Percentiles rank a stretch among this genome's conserved stretches.
Evolutionary conservation across 305 asterid species (phyloP).

Genomic region (Rubia peregrina): DNA sequence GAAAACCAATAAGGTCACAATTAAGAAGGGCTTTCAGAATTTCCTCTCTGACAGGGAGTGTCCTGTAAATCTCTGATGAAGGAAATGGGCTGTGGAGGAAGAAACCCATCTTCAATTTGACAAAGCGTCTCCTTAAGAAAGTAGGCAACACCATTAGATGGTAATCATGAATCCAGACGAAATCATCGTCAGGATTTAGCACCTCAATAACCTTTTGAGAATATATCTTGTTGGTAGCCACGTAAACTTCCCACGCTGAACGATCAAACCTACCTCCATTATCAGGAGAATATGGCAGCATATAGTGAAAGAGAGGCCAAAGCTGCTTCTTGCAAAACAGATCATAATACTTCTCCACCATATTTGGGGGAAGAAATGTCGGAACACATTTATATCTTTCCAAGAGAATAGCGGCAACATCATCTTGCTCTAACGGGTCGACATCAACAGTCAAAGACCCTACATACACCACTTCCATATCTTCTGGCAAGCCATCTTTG

Average conservation of each 20-base stretch:
- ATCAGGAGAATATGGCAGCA: conserved; percentile 83
- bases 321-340: conserved; percentile 91
- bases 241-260: conserved; percentile 93
- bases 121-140: conserved; percentile 76
- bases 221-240: conserved; percentile 74
- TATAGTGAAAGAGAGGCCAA: conserved; percentile 95
- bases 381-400: conserved; percentile 82
- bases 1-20: conserved; percentile 84
- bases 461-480: conserved; percentile 80
- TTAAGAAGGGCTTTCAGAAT: conserved; percentile 81
- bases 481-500: conserved; percentile 92
- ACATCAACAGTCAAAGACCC: conserved; percentile 84
- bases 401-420: conserved; percentile 64
- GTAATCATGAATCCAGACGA: conserved; percentile 94
- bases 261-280: conserved; percentile 86
- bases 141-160: conserved; percentile 96
- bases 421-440: conserved; percentile 97
- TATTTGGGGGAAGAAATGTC: conserved; percentile 69
- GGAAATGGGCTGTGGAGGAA: conserved; percentile 94
- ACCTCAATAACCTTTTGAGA: conserved; percentile 90
- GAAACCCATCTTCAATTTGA: conserved; percentile 73
- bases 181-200: conserved; percentile 88
- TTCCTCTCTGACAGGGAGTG: conserved; percentile 93
- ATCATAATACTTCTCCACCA: conserved; percentile 65
- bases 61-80: conserved; percentile 84